Evolutionary conservation across 306 rosid species (phyloP).

Genomic region (Prosopis cineraria): DNA sequence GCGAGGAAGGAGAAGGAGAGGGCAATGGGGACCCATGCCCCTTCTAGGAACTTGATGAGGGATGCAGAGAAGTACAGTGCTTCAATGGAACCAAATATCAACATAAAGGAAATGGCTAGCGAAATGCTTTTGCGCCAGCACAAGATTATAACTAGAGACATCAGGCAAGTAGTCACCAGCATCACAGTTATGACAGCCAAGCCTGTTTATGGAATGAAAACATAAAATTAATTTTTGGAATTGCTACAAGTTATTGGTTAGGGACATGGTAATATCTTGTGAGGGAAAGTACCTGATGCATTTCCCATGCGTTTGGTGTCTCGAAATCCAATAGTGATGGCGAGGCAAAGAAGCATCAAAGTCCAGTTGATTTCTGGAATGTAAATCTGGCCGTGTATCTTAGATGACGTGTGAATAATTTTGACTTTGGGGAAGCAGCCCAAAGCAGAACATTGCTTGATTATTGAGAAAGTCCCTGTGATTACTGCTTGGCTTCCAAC

Average conservation of each 20-base stretch:
- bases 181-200: constrained; percentile 96
- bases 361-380: constrained; percentile 96
- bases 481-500: constrained; percentile 98
- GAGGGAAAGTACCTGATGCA: constrained; percentile 72
- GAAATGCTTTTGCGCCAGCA: constrained; percentile 76
- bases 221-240: neutral
- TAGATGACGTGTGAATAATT: constrained; percentile 83
- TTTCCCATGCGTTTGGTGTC: constrained; percentile 98
- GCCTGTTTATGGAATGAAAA: constrained; percentile 53
- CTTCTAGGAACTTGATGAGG: constrained; percentile 89
- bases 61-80: constrained; percentile 98
- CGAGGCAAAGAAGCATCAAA: constrained; percentile 81
- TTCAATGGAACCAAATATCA: constrained; percentile 90
- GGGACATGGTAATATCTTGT: constrained; percentile 13
- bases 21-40: constrained; percentile 96
- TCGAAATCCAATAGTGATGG: constrained; percentile 83
- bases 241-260: neutral
- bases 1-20: constrained; percentile 82
- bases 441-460: constrained; percentile 87
- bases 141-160: constrained; percentile 91
- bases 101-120: constrained; percentile 69
- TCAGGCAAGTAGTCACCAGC: constrained; percentile 91
- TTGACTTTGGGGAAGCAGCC: constrained; percentile 94
- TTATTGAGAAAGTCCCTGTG: constrained; percentile 94
- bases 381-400: constrained; percentile 92